Base-by-base conservation (phyloP, 441 rosid species). In the Jatropha podagrica region DNA sequence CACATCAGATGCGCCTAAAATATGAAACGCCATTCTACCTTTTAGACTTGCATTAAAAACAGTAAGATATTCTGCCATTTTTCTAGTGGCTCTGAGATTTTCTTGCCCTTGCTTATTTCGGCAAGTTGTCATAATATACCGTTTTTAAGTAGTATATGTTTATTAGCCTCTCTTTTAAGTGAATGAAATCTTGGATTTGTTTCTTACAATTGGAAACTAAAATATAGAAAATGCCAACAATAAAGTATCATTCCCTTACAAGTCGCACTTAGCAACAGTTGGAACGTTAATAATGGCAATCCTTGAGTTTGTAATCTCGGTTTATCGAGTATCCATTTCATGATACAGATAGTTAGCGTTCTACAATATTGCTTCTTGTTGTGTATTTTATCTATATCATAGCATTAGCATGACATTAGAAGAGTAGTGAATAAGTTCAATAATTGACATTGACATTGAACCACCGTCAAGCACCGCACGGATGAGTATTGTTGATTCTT, bases 111-210 rank as follows among this genome's bases (percentile, higher is more conserved):
- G 26, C 67, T 69, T 71, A 68, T 41, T 74, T 65, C n/a, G 46
- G 63, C 87, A 84, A 84, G 82, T 85, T 85, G 85, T 44, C 72
- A 56, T 55, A 69, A 78, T 65, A 77, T 85, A 62, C 76, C 74
- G 71, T 64, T 73, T 72, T 52, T 38, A 26, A 62, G 9, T 13
- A 72, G 73, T 5, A 71, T 46, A 62, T 76, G 72, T 38, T 73
- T 79, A 72, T 76, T 71, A 69, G 56, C 65, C 65, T 27, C 72
- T 79, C 69, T 51, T 77, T 65, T 77, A 2, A 10, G 66, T 71
- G 73, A 64, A 74, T 74, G 54, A 64, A 61, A 59, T 69, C 68
- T 60, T 77, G 11, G 76, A 61, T 77, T 65, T 81, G 49, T 44
- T 44, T 6, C 64, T 74, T 70, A 26, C 51, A 67, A 23, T 61